These are phyloP conservation scores for Biscogniauxia sp. DNA, from an alignment of 2,329 filamentous ascomycete genomes.

Conservation along the genomic window DNA sequence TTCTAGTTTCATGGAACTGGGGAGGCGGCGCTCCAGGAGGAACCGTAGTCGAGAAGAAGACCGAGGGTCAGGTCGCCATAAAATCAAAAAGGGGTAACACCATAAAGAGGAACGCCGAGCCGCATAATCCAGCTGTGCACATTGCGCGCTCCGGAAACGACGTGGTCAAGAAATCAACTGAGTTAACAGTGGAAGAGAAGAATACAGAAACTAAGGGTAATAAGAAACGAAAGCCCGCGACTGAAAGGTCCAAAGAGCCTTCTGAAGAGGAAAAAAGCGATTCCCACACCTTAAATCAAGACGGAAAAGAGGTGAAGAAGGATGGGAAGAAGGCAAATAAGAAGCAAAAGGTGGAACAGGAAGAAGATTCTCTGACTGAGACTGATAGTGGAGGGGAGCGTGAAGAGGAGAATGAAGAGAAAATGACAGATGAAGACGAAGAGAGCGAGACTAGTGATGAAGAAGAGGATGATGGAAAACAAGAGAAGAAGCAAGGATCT, in stretches of 20 bases:
- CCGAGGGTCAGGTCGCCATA: conserved; percentile 58
- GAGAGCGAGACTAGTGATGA: conserved; percentile 9
- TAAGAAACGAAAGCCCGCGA: conserved; percentile 17
- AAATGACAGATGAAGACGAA: conserved; percentile 7
- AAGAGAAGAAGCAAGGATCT: conserved; percentile 9
- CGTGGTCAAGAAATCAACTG: conserved; percentile 61
- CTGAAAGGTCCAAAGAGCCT: conserved; percentile 1
- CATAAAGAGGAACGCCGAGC: conserved; percentile 61
- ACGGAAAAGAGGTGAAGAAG: conserved; percentile 26
- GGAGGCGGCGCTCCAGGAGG: conserved; percentile 53
- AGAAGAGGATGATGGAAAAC: conserved; percentile 23
- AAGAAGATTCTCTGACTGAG: conserved; percentile 21
- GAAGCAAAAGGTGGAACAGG: conserved; percentile 25
- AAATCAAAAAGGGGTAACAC: conserved; percentile 61
- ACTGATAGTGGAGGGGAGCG: conserved; percentile 10
- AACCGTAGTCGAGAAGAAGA: conserved; percentile 59
- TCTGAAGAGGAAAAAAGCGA: conserved; percentile 4
- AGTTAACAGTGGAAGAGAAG: conserved; percentile 55
- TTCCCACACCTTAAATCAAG: conserved; percentile 15
- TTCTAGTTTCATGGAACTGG: conserved; percentile 63
- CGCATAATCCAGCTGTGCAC: conserved; percentile 59
- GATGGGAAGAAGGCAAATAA: conserved; percentile 29
- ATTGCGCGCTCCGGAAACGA: conserved; percentile 60
- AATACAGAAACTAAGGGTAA: conserved; percentile 24
- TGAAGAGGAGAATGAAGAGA: conserved; percentile 14